Evolutionary conservation across 495 filamentous ascomycete species (phyloP).

Genomic region (Sphaerosporella brunnea): DNA sequence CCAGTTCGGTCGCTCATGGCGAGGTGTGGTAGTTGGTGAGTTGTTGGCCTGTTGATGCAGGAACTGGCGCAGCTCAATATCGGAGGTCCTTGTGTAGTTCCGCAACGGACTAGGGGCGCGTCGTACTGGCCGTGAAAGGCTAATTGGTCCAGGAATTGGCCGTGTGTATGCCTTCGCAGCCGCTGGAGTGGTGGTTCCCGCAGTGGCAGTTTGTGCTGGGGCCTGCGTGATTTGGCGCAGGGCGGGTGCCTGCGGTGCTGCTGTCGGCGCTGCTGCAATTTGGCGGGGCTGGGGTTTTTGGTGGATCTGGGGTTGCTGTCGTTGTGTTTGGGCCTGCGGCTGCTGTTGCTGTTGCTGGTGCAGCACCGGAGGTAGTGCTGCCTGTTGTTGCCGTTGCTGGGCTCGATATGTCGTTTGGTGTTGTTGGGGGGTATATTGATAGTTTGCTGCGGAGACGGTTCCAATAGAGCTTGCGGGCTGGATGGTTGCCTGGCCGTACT

Average conservation of each 20-base stretch:
- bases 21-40: background rate
- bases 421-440: background rate
- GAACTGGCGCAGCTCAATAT: conserved; percentile 7
- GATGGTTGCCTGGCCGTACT: conserved; percentile 3
- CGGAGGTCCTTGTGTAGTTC: conserved; percentile 1
- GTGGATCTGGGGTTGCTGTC: background rate
- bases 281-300: background rate
- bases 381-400: background rate
- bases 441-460: background rate
- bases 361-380: background rate
- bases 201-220: background rate
- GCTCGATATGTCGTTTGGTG: background rate
- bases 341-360: conserved; percentile 6
- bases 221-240: conserved; percentile 4
- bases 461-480: background rate
- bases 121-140: background rate
- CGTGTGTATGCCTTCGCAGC: background rate
- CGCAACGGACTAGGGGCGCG: background rate
- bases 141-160: conserved; percentile 1
- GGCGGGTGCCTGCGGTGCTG: background rate
- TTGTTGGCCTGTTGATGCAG: background rate
- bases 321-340: background rate
- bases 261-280: background rate
- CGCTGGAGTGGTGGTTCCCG: background rate
- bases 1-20: conserved; percentile 1